Percentiles rank a stretch among this genome's conserved stretches.
Conservation (phyloP, 2,329 filamentous ascomycete genomes). For the Fusarium albosuccineum region DNA sequence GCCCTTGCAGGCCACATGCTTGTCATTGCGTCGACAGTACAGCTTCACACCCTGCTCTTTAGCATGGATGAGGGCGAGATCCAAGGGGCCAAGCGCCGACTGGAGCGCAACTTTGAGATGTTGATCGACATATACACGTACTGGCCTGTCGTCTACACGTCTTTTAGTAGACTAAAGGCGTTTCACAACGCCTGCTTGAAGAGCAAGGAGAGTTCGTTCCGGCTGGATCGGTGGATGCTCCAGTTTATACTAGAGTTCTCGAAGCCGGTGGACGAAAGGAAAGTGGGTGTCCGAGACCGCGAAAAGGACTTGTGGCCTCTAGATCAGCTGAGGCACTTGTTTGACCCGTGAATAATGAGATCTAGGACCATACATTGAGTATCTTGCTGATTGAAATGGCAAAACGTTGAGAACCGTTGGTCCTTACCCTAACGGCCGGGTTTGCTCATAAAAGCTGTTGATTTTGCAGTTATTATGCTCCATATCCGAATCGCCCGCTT, state of each 20-base stretch:
- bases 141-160: conserved; percentile 50
- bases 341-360: not conserved
- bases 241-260: conserved; percentile 18
- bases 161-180: conserved; percentile 6
- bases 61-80: conserved; percentile 49
- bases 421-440: no score
- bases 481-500: no score
- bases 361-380: no score
- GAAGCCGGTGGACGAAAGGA: conserved; percentile 1
- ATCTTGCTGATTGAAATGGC: no score
- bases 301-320: conserved; percentile 1
- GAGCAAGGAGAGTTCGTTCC: conserved; percentile 7
- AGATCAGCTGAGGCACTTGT: not conserved
- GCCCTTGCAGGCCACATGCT: conserved; percentile 61
- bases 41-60: conserved; percentile 61
- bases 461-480: no score
- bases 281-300: not conserved
- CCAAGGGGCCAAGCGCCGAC: conserved; percentile 49
- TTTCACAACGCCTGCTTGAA: conserved; percentile 24
- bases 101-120: conserved; percentile 60
- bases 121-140: conserved; percentile 54
- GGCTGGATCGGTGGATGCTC: conserved; percentile 21
- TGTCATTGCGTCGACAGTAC: conserved; percentile 60
- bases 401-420: no score
- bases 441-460: no score